These are phyloP conservation scores for Alternaria dauci DNA, from an alignment of 2,329 filamentous ascomycete species.

Conservation along the genomic window DNA sequence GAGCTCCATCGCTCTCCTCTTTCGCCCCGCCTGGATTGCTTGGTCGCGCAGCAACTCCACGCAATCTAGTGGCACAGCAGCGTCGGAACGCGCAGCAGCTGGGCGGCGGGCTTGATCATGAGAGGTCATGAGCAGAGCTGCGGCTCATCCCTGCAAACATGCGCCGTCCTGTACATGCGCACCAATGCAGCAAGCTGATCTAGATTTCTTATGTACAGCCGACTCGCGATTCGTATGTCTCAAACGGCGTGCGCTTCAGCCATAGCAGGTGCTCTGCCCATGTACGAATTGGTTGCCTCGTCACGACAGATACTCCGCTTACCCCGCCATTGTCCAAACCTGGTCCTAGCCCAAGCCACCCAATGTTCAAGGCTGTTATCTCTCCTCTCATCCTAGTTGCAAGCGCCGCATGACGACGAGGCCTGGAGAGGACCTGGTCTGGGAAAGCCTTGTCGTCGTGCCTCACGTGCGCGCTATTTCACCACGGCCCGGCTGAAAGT, in stretches of 20 bases:
- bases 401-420: not conserved
- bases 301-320: constrained; percentile 7
- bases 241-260: not conserved
- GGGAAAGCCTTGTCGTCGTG: not conserved
- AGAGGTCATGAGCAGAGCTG: constrained; percentile 10
- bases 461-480: constrained; percentile 1
- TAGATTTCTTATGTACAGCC: not conserved
- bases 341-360: constrained; percentile 4
- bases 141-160: not conserved
- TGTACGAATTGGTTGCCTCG: not conserved
- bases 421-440: not conserved
- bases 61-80: constrained; percentile 24
- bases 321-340: constrained; percentile 11
- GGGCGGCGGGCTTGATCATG: constrained; percentile 2
- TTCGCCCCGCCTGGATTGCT: constrained; percentile 4
- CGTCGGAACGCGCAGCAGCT: not conserved
- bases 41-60: constrained; percentile 7
- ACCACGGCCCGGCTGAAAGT: not conserved
- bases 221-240: not conserved
- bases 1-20: not conserved
- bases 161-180: not conserved
- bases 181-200: not conserved
- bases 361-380: not conserved
- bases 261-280: not conserved
- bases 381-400: not conserved